phyloP scores from a whole-genome alignment of 208 protist genomes.

The Wallacemonas sp. region DNA sequence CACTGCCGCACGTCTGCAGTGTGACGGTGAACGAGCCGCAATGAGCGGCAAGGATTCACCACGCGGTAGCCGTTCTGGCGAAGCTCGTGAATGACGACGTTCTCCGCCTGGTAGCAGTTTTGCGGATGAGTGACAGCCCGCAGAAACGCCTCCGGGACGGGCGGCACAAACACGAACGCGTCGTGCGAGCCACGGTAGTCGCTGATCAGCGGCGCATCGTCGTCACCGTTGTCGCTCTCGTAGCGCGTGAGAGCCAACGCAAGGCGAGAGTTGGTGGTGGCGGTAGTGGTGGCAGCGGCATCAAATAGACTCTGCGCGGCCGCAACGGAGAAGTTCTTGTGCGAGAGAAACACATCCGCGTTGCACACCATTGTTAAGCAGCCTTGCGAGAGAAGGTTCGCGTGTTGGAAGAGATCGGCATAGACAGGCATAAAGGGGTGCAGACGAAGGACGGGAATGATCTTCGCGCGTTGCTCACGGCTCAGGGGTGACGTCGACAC shows the following conservation, averaged over 20 bases:
- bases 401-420: conserved; percentile 70
- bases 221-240: conserved; percentile 47
- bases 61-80: conserved; percentile 51
- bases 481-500: not conserved
- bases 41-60: conserved; percentile 63
- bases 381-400: conserved; percentile 46
- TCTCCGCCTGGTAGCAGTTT: conserved; percentile 88
- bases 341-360: conserved; percentile 74
- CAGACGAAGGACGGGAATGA: conserved; percentile 47
- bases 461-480: conserved; percentile 16
- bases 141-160: conserved; percentile 45
- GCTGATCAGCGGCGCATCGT: conserved; percentile 57
- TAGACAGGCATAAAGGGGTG: conserved; percentile 47
- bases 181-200: conserved; percentile 88
- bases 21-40: conserved; percentile 74
- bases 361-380: conserved; percentile 83
- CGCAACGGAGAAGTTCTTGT: conserved; percentile 22
- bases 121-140: conserved; percentile 55
- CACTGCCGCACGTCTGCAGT: conserved; percentile 79
- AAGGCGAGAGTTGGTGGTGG: not conserved
- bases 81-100: conserved; percentile 83
- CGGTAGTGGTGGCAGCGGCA: not conserved
- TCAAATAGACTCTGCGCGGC: conserved; percentile 36
- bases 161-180: conserved; percentile 71
- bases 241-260: conserved; percentile 76